Evolutionary conservation across 495 filamentous ascomycete species (phyloP).

Genomic region (Letharia columbiana): DNA sequence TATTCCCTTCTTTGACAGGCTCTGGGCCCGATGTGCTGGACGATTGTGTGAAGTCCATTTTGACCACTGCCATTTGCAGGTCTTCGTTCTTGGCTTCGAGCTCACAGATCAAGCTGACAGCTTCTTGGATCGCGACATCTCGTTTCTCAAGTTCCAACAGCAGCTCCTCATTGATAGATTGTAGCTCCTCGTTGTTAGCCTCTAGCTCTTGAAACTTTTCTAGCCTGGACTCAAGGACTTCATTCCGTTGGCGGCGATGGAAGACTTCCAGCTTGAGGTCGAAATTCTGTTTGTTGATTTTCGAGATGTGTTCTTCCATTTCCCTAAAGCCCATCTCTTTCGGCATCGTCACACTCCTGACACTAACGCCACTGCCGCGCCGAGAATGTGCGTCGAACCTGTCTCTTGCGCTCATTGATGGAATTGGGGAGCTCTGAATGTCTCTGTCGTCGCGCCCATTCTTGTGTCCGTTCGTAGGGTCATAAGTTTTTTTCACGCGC

Average conservation of each 20-base stretch:
- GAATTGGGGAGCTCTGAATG: slow-evolving; percentile 29
- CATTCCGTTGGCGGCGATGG: slow-evolving; percentile 57
- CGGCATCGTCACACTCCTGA: slow-evolving; percentile 30
- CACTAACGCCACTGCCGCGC: slow-evolving; percentile 33
- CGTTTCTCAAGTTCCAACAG: slow-evolving; percentile 62
- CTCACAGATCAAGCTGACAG: slow-evolving; percentile 67
- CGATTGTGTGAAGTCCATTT: slow-evolving; percentile 8
- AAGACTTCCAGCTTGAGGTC: slow-evolving; percentile 79
- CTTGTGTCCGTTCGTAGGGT: slow-evolving; percentile 21
- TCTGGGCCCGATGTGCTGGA: slow-evolving; percentile 2
- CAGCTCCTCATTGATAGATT: slow-evolving; percentile 59
- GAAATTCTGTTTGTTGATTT: slow-evolving; percentile 80
- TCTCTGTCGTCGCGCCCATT: slow-evolving; percentile 26
- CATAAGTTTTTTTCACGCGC: slow-evolving; percentile 32
- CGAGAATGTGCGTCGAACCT: slow-evolving; percentile 29
- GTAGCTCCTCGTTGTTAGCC: slow-evolving; percentile 58
- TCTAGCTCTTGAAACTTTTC: slow-evolving; percentile 60
- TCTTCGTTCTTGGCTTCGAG: slow-evolving; percentile 61
- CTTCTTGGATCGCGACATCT: slow-evolving; percentile 72
- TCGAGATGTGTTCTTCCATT: slow-evolving; percentile 49
- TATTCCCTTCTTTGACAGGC: background rate
- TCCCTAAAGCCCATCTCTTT: slow-evolving; percentile 45
- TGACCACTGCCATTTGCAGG: slow-evolving; percentile 29
- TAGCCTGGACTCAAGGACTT: slow-evolving; percentile 57
- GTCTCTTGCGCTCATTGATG: slow-evolving; percentile 29